Percentiles rank a stretch among this genome's conserved stretches.
These are phyloP conservation scores for Dactylellina sp. DNA, from an alignment of 2,329 filamentous ascomycete species.

Conservation along the genomic window DNA sequence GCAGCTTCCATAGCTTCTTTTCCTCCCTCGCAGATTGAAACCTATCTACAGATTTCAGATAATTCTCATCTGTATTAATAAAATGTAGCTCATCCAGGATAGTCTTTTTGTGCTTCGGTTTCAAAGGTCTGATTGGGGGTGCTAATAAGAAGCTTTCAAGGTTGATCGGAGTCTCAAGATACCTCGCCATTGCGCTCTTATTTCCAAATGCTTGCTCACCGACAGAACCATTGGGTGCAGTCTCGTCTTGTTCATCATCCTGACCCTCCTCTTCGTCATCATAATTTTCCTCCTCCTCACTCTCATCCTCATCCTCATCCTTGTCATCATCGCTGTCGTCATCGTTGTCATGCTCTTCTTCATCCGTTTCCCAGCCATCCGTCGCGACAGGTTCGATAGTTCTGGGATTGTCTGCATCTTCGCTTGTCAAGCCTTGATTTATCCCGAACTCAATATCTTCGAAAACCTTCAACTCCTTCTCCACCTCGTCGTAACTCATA, in stretches of 20 bases:
- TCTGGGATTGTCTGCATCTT: background rate
- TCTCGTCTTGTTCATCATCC: background rate
- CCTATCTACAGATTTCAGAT: slow-evolving; percentile 45
- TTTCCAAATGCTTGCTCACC: background rate
- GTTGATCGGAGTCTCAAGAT: slow-evolving; percentile 39
- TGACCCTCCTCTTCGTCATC: background rate
- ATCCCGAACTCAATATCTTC: slow-evolving; percentile 30
- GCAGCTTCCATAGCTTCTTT: slow-evolving; percentile 45
- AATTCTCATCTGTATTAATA: slow-evolving; percentile 48
- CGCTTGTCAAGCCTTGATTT: background rate
- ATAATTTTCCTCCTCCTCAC: background rate
- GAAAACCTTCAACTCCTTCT: slow-evolving; percentile 42
- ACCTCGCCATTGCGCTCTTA: slow-evolving; percentile 34
- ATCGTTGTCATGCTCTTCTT: slow-evolving; percentile 30
- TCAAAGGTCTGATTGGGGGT: slow-evolving; percentile 2
- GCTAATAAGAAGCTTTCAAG: slow-evolving; percentile 35
- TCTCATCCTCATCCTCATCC: slow-evolving; percentile 6
- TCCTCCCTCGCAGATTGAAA: slow-evolving; percentile 39
- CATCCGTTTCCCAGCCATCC: slow-evolving; percentile 43
- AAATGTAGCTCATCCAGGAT: slow-evolving; percentile 48
- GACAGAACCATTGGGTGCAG: slow-evolving; percentile 4
- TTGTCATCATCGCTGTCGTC: slow-evolving; percentile 8
- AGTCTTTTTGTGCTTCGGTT: slow-evolving; percentile 15
- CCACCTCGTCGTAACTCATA: slow-evolving; percentile 45
- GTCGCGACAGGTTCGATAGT: background rate